These are phyloP conservation scores for Xylariaceae sp. DNA, from an alignment of 2,329 filamentous ascomycete species.

Conservation along the genomic window DNA sequence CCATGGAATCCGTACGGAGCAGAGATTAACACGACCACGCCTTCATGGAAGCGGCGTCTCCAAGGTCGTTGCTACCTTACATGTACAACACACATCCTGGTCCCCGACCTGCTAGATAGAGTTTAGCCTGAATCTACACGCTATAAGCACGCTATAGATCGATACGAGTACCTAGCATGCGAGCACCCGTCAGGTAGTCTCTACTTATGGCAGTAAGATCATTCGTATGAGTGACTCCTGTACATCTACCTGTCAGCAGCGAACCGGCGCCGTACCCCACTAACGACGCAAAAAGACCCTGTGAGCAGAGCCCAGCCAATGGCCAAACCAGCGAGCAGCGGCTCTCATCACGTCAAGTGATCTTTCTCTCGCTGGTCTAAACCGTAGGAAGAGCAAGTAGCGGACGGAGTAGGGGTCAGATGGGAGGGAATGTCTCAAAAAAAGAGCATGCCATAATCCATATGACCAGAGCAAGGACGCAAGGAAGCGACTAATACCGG, in stretches of 20 bases:
- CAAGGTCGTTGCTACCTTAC: background rate
- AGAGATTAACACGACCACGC: no score
- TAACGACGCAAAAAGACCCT: background rate
- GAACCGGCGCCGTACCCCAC: background rate
- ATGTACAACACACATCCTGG: background rate
- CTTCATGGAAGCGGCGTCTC: no score
- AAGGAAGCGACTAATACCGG: no score
- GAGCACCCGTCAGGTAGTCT: background rate
- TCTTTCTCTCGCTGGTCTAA: background rate
- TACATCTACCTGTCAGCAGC: background rate
- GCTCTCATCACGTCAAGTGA: slow-evolving; percentile 1
- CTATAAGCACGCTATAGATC: background rate
- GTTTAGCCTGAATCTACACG: background rate
- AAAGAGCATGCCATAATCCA: background rate
- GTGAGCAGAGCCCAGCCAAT: background rate
- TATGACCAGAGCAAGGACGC: background rate
- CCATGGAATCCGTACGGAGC: background rate
- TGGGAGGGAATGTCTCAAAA: slow-evolving; percentile 1
- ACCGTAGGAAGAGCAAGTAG: background rate
- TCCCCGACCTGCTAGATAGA: background rate
- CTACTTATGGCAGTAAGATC: background rate
- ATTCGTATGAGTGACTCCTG: background rate
- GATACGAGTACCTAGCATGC: background rate
- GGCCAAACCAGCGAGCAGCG: background rate
- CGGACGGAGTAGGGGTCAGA: background rate